phyloP scores from a whole-genome alignment of 352 stramenopile genomes.

The Phytophthora lateralis region DNA sequence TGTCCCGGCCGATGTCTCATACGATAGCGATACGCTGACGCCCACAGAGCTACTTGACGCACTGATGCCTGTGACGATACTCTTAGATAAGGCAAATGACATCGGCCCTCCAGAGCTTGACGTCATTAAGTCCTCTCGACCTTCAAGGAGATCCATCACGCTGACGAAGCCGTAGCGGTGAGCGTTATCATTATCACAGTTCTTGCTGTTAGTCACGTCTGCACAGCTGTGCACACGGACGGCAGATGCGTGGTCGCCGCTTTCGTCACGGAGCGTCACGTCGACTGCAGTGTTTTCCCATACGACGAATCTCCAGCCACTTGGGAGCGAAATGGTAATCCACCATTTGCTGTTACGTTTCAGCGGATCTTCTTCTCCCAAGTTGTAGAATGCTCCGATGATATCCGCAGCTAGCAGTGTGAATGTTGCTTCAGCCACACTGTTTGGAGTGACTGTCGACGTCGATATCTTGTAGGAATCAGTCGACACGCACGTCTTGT shows the following conservation, averaged over 20 bases:
- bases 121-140: slow-evolving; percentile 54
- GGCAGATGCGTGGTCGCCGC: slow-evolving; percentile 16
- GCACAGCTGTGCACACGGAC: slow-evolving; percentile 53
- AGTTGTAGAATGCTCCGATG: slow-evolving; percentile 71
- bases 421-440: slow-evolving; percentile 67
- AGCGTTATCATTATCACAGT: slow-evolving; percentile 44
- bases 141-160: slow-evolving; percentile 66
- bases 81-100: slow-evolving; percentile 59
- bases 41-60: slow-evolving; percentile 37
- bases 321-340: slow-evolving; percentile 69
- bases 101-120: slow-evolving; percentile 55
- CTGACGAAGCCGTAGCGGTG: slow-evolving; percentile 68
- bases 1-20: slow-evolving; percentile 49
- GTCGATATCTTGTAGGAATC: slow-evolving; percentile 77
- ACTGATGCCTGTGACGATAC: slow-evolving; percentile 61
- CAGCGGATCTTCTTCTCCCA: slow-evolving; percentile 60
- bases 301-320: slow-evolving; percentile 70
- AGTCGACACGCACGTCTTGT: slow-evolving; percentile 72
- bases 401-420: slow-evolving; percentile 78
- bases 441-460: slow-evolving; percentile 60
- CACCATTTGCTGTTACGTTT: slow-evolving; percentile 62
- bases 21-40: slow-evolving; percentile 60
- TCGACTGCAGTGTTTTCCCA: slow-evolving; percentile 63
- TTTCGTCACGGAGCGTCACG: slow-evolving; percentile 47
- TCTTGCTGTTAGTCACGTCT: slow-evolving; percentile 49